Evolutionary conservation across 768 basidiomycete species (phyloP).

Genomic region (Hypsizygus marmoreus): DNA sequence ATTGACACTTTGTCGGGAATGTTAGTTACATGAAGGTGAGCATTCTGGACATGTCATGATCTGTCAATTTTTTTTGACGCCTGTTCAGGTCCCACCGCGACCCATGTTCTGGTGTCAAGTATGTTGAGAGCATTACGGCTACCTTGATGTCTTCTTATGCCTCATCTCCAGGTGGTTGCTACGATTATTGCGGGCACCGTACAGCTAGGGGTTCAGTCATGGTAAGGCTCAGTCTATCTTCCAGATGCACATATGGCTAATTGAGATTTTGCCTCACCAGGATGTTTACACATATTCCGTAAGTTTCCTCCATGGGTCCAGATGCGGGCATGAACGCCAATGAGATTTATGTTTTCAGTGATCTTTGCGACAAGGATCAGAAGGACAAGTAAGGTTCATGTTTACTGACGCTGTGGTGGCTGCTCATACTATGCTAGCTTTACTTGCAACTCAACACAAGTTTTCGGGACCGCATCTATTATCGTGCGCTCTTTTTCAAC

Average conservation of each 20-base stretch:
- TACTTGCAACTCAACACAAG: slow-evolving; percentile 52
- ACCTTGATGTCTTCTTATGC: not conserved
- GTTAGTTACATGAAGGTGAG: slow-evolving; percentile 53
- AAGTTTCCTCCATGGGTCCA: slow-evolving; percentile 17
- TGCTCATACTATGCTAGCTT: slow-evolving; percentile 36
- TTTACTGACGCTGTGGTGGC: not conserved
- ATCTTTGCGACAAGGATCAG: slow-evolving; percentile 48
- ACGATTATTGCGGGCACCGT: slow-evolving; percentile 63
- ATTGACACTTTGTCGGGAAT: too few species aligned
- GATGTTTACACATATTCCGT: slow-evolving; percentile 67
- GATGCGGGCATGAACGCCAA: not conserved
- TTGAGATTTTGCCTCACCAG: slow-evolving; percentile 24
- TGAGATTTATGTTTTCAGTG: slow-evolving; percentile 27
- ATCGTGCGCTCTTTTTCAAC: slow-evolving; percentile 46
- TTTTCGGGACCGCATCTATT: slow-evolving; percentile 54
- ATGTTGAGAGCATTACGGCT: slow-evolving; percentile 1
- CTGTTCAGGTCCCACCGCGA: slow-evolving; percentile 53
- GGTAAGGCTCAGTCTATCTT: slow-evolving; percentile 35
- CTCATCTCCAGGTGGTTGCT: slow-evolving; percentile 45
- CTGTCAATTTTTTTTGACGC: not conserved
- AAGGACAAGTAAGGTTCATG: slow-evolving; percentile 36
- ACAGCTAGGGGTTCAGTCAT: slow-evolving; percentile 66
- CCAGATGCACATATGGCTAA: not conserved
- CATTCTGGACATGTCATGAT: not conserved
- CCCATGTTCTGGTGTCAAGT: slow-evolving; percentile 71